A percentile compares a stretch with the other conserved stretches of the same genome.
Evolutionary conservation across 2,329 filamentous ascomycete genomes (phyloP).

Genomic region (Cryphonectria naterciae): DNA sequence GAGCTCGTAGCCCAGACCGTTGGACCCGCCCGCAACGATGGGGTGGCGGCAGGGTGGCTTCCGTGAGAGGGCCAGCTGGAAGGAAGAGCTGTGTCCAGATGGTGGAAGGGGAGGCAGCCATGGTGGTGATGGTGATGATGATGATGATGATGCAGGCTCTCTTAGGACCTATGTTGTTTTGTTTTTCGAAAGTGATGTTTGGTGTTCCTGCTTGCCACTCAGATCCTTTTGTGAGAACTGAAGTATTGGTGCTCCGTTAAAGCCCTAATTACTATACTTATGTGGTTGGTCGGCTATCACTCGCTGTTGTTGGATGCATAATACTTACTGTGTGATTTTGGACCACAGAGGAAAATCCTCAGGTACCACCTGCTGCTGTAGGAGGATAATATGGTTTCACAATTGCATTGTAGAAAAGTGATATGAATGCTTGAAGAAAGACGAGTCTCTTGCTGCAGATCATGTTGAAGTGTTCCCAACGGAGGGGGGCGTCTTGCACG

Average conservation of each 20-base stretch:
- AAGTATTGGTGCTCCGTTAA: background rate
- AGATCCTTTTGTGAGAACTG: background rate
- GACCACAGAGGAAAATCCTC: background rate
- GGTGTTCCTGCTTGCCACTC: background rate
- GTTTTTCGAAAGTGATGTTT: background rate
- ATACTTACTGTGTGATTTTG: too few relatives aligned
- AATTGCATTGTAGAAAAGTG: too few relatives aligned
- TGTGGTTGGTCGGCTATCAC: background rate
- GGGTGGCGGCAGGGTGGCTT: conserved; percentile 29
- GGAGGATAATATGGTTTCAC: too few relatives aligned
- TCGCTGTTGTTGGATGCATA: background rate
- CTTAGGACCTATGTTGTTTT: background rate
- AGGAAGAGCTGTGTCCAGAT: conserved; percentile 33
- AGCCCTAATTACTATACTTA: background rate
- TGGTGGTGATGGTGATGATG: background rate
- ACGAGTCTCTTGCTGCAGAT: background rate
- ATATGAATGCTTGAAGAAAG: too few relatives aligned
- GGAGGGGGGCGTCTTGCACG: too few relatives aligned
- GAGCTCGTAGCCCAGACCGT: conserved; percentile 51
- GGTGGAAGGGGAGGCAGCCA: background rate
- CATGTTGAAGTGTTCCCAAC: too few relatives aligned
- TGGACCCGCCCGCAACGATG: conserved; percentile 48
- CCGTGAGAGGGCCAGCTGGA: conserved; percentile 29
- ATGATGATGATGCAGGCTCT: background rate
- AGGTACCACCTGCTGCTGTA: too few relatives aligned